These are phyloP conservation scores for Candida ascalaphidarum DNA, from an alignment of 805 yeast species.

Conservation along the genomic window DNA sequence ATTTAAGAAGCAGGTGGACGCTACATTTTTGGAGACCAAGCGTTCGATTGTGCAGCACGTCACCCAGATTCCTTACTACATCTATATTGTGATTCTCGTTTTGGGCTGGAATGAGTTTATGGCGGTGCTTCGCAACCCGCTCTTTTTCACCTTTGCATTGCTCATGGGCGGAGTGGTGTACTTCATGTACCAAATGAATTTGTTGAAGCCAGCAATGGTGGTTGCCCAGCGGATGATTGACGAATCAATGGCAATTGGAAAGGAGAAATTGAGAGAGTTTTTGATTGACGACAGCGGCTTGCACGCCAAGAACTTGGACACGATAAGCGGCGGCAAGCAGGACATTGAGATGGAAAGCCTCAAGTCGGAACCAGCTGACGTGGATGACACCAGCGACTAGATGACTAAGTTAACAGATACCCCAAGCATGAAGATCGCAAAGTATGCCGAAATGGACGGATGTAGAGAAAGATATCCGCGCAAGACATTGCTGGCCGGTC, in stretches of 20 bases:
- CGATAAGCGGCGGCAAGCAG: conserved; percentile 5
- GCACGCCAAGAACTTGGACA: conserved; percentile 12
- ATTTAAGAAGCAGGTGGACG: conserved; percentile 69
- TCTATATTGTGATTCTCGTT: conserved; percentile 62
- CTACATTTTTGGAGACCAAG: conserved; percentile 78
- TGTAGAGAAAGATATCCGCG: too few relatives aligned
- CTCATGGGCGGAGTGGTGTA: conserved; percentile 53
- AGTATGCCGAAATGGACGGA: too few relatives aligned
- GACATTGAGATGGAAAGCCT: conserved; percentile 11
- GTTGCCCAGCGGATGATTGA: conserved; percentile 51
- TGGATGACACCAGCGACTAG: too few relatives aligned
- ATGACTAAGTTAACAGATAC: too few relatives aligned
- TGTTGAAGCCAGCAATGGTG: conserved; percentile 67
- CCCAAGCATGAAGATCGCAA: too few relatives aligned
- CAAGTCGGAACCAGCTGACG: too few relatives aligned
- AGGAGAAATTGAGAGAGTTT: conserved; percentile 50
- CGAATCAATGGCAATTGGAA: conserved; percentile 49
- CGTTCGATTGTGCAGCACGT: conserved; percentile 72
- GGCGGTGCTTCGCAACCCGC: conserved; percentile 79
- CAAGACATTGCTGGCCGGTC: too few relatives aligned
- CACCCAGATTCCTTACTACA: conserved; percentile 77
- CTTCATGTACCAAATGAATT: conserved; percentile 58
- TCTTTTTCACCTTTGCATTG: conserved; percentile 59
- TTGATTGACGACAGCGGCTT: conserved; percentile 41
- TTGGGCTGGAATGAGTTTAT: conserved; percentile 95